phyloP scores from a whole-genome alignment of 495 filamentous ascomycete genomes.

The Cairneyella variabilis region DNA sequence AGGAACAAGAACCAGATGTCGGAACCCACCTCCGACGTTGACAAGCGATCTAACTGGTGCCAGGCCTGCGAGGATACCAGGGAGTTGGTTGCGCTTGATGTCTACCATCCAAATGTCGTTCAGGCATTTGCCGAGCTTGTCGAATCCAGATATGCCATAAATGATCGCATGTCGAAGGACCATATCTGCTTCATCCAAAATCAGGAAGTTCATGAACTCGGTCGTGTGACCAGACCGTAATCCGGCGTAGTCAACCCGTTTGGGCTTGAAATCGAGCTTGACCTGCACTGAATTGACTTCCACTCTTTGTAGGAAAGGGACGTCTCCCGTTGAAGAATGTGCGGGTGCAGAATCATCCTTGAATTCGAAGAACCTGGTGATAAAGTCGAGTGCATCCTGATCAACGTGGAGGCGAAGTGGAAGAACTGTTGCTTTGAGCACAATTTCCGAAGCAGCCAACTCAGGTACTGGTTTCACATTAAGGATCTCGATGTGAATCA shows the following conservation, averaged over 20 bases:
- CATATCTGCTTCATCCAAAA: conserved; percentile 85
- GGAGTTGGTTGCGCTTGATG: conserved; percentile 85
- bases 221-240: conserved; percentile 97
- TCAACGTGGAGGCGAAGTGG: conserved; percentile 93
- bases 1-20: conserved; percentile 81
- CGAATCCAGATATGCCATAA: conserved; percentile 87
- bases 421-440: conserved; percentile 78
- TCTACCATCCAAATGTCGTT: conserved; percentile 99
- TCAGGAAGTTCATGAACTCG: conserved; percentile 98
- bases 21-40: conserved; percentile 83
- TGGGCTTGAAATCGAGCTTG: conserved; percentile 95
- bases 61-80: conserved; percentile 83
- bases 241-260: conserved; percentile 89
- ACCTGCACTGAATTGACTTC: conserved; percentile 81
- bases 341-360: conserved; percentile 66
- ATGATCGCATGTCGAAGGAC: conserved; percentile 83
- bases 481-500: conserved; percentile 84
- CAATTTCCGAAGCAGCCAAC: conserved; percentile 84
- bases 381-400: conserved; percentile 96
- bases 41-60: conserved; percentile 84
- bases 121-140: conserved; percentile 77
- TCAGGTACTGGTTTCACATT: conserved; percentile 82
- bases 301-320: conserved; percentile 85
- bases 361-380: conserved; percentile 97
- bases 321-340: conserved; percentile 55